Evolutionary conservation across 306 rosid species (phyloP).

Genomic region (Begonia masoniana): DNA sequence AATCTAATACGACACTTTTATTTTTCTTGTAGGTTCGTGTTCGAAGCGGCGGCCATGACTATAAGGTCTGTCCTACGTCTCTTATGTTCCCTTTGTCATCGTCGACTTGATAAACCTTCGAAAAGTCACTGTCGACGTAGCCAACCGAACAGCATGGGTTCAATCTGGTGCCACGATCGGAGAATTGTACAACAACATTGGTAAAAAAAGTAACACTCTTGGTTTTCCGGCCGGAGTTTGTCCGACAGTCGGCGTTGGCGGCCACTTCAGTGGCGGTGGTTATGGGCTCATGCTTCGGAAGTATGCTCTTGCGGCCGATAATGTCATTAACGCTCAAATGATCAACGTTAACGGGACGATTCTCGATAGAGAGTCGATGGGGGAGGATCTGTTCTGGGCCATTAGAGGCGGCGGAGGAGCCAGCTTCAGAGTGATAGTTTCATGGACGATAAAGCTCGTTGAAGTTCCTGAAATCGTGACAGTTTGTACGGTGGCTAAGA

Average conservation of each 20-base stretch:
- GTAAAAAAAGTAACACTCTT: constrained; percentile 3
- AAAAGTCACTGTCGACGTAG: neutral
- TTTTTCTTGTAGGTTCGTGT: constrained; percentile 4
- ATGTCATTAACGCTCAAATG: constrained; percentile 4
- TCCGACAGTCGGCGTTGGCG: constrained; percentile 11
- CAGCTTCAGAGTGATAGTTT: constrained; percentile 8
- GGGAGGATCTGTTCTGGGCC: constrained; percentile 16
- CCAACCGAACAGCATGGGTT: constrained; percentile 6
- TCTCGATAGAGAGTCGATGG: constrained; percentile 13
- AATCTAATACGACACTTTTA: no score
- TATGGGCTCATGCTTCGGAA: constrained; percentile 8
- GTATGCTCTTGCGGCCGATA: constrained; percentile 5
- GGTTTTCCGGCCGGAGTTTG: constrained; percentile 14
- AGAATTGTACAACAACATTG: constrained; percentile 8
- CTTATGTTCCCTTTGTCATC: constrained; percentile 1
- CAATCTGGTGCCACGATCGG: constrained; percentile 9
- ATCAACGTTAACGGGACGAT: constrained; percentile 6
- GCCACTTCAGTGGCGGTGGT: constrained; percentile 12
- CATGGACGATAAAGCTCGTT: constrained; percentile 12
- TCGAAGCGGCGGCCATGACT: constrained; percentile 18
- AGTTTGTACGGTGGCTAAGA: constrained; percentile 2
- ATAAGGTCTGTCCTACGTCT: constrained; percentile 17
- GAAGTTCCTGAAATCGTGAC: constrained; percentile 13
- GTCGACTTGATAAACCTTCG: constrained; percentile 10
- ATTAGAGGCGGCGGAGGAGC: constrained; percentile 16